A percentile compares a stretch with the other conserved stretches of the same genome.
These are phyloP conservation scores for Porodaedalea pini DNA, from an alignment of 1,284 basidiomycete species.

Conservation along the genomic window DNA sequence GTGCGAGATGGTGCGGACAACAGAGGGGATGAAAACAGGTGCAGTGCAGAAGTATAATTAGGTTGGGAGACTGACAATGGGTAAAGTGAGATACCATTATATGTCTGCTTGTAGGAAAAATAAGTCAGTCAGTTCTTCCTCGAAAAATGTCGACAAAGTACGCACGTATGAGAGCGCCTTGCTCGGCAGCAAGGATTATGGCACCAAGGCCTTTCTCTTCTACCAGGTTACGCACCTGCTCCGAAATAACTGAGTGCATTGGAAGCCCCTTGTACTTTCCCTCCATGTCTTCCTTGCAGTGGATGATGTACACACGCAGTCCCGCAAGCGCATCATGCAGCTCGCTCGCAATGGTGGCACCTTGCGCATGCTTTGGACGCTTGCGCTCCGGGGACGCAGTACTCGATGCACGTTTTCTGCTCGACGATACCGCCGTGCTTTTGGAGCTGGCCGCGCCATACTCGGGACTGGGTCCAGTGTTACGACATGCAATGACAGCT, in stretches of 20 bases:
- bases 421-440: not conserved
- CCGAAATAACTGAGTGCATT: slow-evolving; percentile 54
- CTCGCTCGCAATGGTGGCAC: slow-evolving; percentile 33
- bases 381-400: slow-evolving; percentile 28
- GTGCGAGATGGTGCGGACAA: not conserved
- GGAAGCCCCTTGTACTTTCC: slow-evolving; percentile 37
- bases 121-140: slow-evolving; percentile 7
- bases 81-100: not conserved
- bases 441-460: not conserved
- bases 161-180: slow-evolving; percentile 72
- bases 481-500: slow-evolving; percentile 46
- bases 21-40: not conserved
- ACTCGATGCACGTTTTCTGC: slow-evolving; percentile 10
- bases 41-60: not conserved
- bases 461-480: not conserved
- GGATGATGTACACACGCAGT: slow-evolving; percentile 66
- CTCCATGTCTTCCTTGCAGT: slow-evolving; percentile 72
- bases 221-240: slow-evolving; percentile 57
- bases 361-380: slow-evolving; percentile 44
- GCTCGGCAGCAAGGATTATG: slow-evolving; percentile 59
- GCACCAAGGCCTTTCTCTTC: slow-evolving; percentile 55
- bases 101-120: not conserved
- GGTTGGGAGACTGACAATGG: not conserved
- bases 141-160: slow-evolving; percentile 21
- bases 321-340: slow-evolving; percentile 52